phyloP scores from a whole-genome alignment of 2,329 filamentous ascomycete species.

The Amesomyces nigricolor region DNA sequence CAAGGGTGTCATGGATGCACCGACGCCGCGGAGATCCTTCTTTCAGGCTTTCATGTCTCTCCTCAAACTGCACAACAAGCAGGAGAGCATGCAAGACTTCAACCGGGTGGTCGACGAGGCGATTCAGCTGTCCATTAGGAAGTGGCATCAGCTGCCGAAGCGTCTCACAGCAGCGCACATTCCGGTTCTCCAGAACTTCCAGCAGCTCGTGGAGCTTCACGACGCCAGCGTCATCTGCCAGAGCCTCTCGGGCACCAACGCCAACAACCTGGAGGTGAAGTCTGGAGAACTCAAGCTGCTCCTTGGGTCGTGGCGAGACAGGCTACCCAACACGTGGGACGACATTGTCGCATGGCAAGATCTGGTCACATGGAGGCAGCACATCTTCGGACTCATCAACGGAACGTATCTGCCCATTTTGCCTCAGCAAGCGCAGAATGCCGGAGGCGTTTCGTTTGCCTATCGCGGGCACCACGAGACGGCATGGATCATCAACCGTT shows the following conservation, averaged over 20 bases:
- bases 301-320: conserved; percentile 89
- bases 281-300: conserved; percentile 93
- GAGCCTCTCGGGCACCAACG: conserved; percentile 79
- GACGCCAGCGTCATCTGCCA: conserved; percentile 95
- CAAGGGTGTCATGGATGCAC: conserved; percentile 95
- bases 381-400: conserved; percentile 98
- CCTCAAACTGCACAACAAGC: conserved; percentile 87
- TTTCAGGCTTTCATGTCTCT: conserved; percentile 98
- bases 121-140: conserved; percentile 92
- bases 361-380: conserved; percentile 97
- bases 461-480: conserved; percentile 98
- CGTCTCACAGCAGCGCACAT: conserved; percentile 93
- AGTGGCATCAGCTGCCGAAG: conserved; percentile 97
- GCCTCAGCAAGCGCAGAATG: conserved; percentile 71
- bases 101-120: conserved; percentile 90
- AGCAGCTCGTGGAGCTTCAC: conserved; percentile 93
- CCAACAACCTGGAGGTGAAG: conserved; percentile 82
- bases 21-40: conserved; percentile 87
- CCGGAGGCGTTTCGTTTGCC: conserved; percentile 86
- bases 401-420: conserved; percentile 82
- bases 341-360: conserved; percentile 99
- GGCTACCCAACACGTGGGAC: conserved; percentile 96
- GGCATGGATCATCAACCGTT: conserved; percentile 99
- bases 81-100: conserved; percentile 75
- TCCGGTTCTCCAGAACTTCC: conserved; percentile 92